A percentile compares a stretch with the other conserved stretches of the same genome.
Conservation (phyloP, 2,329 filamentous ascomycete genomes). For the Achaetomium macrosporum region DNA sequence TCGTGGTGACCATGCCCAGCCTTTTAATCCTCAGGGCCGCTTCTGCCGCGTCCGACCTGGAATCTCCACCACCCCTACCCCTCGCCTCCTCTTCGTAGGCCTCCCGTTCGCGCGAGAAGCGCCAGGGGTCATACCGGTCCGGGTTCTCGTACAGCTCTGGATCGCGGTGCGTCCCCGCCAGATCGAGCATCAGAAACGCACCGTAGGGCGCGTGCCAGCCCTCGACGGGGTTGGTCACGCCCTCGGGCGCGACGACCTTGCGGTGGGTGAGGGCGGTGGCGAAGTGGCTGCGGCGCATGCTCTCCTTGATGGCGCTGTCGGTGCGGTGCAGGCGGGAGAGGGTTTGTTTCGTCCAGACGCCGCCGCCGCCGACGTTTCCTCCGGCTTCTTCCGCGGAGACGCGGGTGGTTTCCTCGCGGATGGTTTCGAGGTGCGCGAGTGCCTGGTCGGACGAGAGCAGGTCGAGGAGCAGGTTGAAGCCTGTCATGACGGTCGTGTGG, state of each 20-base stretch:
- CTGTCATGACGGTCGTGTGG: slow-evolving; percentile 51
- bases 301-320: slow-evolving; percentile 50
- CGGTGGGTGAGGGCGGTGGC: slow-evolving; percentile 41
- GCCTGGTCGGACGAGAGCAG: slow-evolving; percentile 37
- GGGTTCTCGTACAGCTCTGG: slow-evolving; percentile 38
- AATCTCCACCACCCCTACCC: slow-evolving; percentile 19
- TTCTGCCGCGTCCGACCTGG: slow-evolving; percentile 22
- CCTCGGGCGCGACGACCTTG: slow-evolving; percentile 37
- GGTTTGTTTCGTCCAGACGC: slow-evolving; percentile 41
- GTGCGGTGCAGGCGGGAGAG: slow-evolving; percentile 39
- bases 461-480: slow-evolving; percentile 43
- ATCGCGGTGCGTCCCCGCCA: slow-evolving; percentile 43
- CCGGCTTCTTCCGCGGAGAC: slow-evolving; percentile 29
- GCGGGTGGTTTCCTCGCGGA: slow-evolving; percentile 39
- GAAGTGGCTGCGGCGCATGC: slow-evolving; percentile 44
- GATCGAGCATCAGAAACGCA: slow-evolving; percentile 38
- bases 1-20: slow-evolving; percentile 49
- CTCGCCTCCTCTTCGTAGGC: slow-evolving; percentile 28
- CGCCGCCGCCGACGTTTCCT: slow-evolving; percentile 16
- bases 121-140: slow-evolving; percentile 42
- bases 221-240: slow-evolving; percentile 34
- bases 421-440: slow-evolving; percentile 31
- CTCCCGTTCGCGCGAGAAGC: slow-evolving; percentile 41
- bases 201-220: slow-evolving; percentile 43
- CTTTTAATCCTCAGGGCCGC: slow-evolving; percentile 34